Percentiles rank a stretch among this genome's conserved stretches.
Evolutionary conservation across 2,329 filamentous ascomycete genomes (phyloP).

Genomic region (Fusarium verticillioides): DNA sequence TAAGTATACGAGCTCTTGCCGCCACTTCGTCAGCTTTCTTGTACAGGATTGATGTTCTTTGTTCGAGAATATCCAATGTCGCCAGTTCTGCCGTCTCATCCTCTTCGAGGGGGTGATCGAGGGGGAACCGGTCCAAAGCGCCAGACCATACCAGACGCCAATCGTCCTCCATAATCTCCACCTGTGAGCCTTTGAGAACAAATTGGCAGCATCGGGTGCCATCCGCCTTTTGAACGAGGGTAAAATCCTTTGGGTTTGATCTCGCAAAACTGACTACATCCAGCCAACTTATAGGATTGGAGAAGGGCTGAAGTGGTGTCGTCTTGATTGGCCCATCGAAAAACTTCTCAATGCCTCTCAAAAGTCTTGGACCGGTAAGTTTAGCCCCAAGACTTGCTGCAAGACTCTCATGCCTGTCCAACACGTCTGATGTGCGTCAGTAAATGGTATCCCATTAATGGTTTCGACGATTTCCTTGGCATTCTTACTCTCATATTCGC

Average conservation of each 20-base stretch:
- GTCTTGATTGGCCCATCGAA: conserved; percentile 82
- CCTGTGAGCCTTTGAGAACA: conserved; percentile 80
- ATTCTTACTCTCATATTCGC: conserved; percentile 76
- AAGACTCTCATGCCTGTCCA: conserved; percentile 87
- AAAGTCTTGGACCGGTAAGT: conserved; percentile 81
- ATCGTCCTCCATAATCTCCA: conserved; percentile 90
- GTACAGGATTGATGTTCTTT: conserved; percentile 79
- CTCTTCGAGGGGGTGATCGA: conserved; percentile 82
- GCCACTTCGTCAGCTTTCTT: conserved; percentile 82
- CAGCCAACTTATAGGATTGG: conserved; percentile 78
- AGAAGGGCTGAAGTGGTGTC: conserved; percentile 64
- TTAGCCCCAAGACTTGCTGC: conserved; percentile 87
- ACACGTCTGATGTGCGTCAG: conserved; percentile 65
- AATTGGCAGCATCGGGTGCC: conserved; percentile 82
- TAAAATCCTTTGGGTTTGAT: conserved; percentile 81
- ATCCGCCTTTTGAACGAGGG: conserved; percentile 74
- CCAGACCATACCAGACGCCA: conserved; percentile 86
- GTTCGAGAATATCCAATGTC: conserved; percentile 85
- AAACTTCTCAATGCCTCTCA: conserved; percentile 86
- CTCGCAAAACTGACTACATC: conserved; percentile 88
- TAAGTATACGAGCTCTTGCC: conserved; percentile 75
- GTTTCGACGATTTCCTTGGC: neutral
- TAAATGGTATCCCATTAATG: conserved; percentile 25
- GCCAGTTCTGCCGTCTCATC: conserved; percentile 88
- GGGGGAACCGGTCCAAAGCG: conserved; percentile 81